Evolutionary conservation across 2,329 filamentous ascomycete genomes (phyloP), one percentile per base, ranked within the genome.

Genomic region (Bipolaris victoriae): DNA sequence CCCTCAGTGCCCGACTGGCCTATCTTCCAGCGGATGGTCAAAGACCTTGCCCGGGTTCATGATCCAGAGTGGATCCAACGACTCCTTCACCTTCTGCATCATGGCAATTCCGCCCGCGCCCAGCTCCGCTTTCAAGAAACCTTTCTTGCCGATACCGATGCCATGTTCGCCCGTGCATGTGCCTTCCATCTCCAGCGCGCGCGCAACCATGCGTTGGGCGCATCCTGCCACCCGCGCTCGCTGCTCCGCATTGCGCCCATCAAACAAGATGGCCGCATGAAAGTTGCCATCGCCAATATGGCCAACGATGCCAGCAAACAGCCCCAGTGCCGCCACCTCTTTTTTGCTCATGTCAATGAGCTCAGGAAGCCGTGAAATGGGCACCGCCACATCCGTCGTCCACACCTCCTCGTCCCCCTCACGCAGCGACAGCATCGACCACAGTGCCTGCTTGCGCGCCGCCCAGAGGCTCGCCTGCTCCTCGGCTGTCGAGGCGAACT

Each of bases 101-200:
- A 89, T 82, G 77, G 93, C 90, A 9, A 95, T 90, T 0, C 90
- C 91, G 11, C 78, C 81, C 74, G 86, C 81, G 15, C 90, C 90
- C 40, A 95, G 80, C 77, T 95, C 91, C 69, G 93, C 89, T 9
- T 86, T 82, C 44, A 95, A 82, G 71, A 94, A 94, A 72, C 95
- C 91, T 65, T 91, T 82, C 84, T 96, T 96, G 55, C 94, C 89
- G 46, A 96, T 79, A 7, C 91, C 91, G 51, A 95, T 88, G 41
- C 91, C 91, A 75, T 96, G 91, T 77, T 96, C 91, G 52, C 91
- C 91, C 11, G 91, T 93, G 1, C 92, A 90, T 0, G 91, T 95
- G 9, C 91, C 91, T 76, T 95, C 91, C 80, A 92, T 84, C 78
- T 92, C 90, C 47, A 96, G 87, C 0, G 91, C 91, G 60, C 90